These are phyloP conservation scores for Diplodia mutila DNA, from an alignment of 2,329 filamentous ascomycete species.

Conservation along the genomic window DNA sequence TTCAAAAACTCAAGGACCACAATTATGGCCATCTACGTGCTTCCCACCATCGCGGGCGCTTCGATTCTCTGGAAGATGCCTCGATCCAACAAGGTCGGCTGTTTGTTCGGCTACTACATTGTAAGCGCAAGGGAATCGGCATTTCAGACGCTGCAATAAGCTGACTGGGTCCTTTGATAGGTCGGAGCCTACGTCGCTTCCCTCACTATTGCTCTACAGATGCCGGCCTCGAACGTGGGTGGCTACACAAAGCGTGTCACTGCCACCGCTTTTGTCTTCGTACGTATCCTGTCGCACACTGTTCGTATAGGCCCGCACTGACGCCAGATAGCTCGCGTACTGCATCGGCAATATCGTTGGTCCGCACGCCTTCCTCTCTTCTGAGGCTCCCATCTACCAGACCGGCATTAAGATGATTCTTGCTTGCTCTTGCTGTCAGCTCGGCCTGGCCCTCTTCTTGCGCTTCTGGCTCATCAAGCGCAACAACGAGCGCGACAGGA, in stretches of 20 bases:
- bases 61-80: conserved; percentile 57
- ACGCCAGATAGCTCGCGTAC: conserved; percentile 41
- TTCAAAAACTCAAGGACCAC: conserved; percentile 56
- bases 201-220: conserved; percentile 58
- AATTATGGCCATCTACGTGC: conserved; percentile 57
- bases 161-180: neutral
- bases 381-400: conserved; percentile 53
- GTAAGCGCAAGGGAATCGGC: conserved; percentile 1
- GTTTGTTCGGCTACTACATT: conserved; percentile 59
- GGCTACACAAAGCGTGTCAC: conserved; percentile 56
- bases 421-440: conserved; percentile 49
- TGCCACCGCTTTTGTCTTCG: conserved; percentile 51
- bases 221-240: conserved; percentile 54
- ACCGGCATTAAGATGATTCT: conserved; percentile 59
- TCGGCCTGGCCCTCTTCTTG: conserved; percentile 44
- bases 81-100: conserved; percentile 48
- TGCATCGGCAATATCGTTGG: conserved; percentile 54
- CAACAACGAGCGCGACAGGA: conserved; percentile 45
- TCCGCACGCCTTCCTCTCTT: conserved; percentile 51
- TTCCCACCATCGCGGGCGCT: conserved; percentile 57
- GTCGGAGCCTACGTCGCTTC: conserved; percentile 54
- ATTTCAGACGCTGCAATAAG: neutral
- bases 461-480: conserved; percentile 43
- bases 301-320: neutral
- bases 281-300: neutral